These are phyloP conservation scores for Populus simonii DNA, from an alignment of 345 rosid genomes.

Conservation along the genomic window DNA sequence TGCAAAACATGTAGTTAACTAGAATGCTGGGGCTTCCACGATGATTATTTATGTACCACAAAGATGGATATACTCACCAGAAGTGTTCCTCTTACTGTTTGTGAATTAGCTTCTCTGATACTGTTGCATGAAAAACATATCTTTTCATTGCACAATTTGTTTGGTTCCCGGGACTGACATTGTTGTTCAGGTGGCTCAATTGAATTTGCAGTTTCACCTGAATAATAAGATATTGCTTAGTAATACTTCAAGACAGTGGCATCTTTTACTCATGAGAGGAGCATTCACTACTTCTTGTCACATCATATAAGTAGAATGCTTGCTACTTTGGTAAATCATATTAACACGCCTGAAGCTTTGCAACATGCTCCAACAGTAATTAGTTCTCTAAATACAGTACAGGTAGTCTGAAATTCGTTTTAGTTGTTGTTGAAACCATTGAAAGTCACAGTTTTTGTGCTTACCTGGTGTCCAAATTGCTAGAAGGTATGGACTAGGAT, in stretches of 20 bases:
- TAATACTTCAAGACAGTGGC: background rate
- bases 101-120: slow-evolving; percentile 60
- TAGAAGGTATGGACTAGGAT: slow-evolving; percentile 79
- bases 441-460: background rate
- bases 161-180: slow-evolving; percentile 52
- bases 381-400: background rate
- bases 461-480: slow-evolving; percentile 99
- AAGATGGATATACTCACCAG: slow-evolving; percentile 51
- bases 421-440: background rate
- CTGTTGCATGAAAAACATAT: slow-evolving; percentile 79
- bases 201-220: slow-evolving; percentile 87
- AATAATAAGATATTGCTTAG: background rate
- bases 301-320: background rate
- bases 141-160: slow-evolving; percentile 47
- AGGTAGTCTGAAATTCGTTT: background rate
- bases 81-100: slow-evolving; percentile 82
- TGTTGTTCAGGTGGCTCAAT: slow-evolving; percentile 51
- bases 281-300: background rate
- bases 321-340: background rate
- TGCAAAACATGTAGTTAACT: background rate
- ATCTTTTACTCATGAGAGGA: background rate
- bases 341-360: background rate
- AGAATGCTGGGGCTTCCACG: background rate
- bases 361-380: background rate
- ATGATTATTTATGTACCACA: background rate